These are phyloP conservation scores for Pichia eremophila DNA, from an alignment of 805 yeast genomes.

Conservation along the genomic window DNA sequence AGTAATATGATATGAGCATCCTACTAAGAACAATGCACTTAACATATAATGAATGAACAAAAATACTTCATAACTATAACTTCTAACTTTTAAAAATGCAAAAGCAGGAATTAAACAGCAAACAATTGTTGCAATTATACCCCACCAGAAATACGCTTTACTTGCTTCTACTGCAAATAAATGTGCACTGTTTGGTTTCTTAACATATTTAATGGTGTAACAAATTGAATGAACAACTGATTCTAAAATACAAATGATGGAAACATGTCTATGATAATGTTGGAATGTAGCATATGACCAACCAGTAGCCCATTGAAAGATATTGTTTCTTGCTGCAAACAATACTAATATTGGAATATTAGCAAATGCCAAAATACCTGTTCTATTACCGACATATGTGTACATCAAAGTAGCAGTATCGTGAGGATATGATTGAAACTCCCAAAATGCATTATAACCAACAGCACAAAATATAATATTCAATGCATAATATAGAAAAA, in stretches of 20 bases:
- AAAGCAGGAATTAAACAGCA: conserved; percentile 36
- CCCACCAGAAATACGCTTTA: conserved; percentile 12
- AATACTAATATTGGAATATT: conserved; percentile 29
- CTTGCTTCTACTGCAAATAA: not conserved
- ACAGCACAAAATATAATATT: conserved; percentile 7
- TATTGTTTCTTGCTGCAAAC: conserved; percentile 35
- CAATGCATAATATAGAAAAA: conserved; percentile 1
- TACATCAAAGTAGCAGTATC: not conserved
- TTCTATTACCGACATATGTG: conserved; percentile 15
- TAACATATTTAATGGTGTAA: conserved; percentile 14
- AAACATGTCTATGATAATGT: conserved; percentile 54
- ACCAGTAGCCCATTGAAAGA: conserved; percentile 31
- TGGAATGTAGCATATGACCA: conserved; percentile 32
- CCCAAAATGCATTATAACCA: conserved; percentile 1
- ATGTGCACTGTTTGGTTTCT: not conserved
- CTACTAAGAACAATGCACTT: conserved; percentile 40
- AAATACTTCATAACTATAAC: too few relatives aligned
- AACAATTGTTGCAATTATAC: conserved; percentile 29
- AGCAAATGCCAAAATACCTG: conserved; percentile 29
- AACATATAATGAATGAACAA: conserved; percentile 38
- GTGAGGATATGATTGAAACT: not conserved
- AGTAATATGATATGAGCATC: conserved; percentile 43
- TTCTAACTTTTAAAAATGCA: conserved; percentile 40
- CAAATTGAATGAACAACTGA: conserved; percentile 27
- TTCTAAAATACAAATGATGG: conserved; percentile 18